These are phyloP conservation scores for Trichothecium sympodiale DNA, from an alignment of 2,329 filamentous ascomycete species.

Conservation along the genomic window DNA sequence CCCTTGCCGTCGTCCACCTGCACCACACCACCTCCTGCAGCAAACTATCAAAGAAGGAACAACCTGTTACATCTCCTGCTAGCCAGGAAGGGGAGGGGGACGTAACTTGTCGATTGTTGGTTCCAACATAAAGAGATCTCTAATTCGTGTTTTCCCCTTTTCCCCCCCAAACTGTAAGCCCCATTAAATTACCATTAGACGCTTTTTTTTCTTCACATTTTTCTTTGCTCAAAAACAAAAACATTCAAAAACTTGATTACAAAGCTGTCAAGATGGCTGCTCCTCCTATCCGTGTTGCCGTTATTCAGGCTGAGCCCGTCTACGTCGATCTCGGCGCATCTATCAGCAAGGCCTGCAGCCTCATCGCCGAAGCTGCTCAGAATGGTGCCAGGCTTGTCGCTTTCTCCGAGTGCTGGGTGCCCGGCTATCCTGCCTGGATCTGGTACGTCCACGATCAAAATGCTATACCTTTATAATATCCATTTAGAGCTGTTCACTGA, in stretches of 20 bases:
- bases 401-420: conserved; percentile 43
- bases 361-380: conserved; percentile 12
- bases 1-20: too few relatives aligned
- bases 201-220: not conserved
- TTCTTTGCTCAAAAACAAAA: not conserved
- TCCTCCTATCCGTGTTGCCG: conserved; percentile 10
- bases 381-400: conserved; percentile 43
- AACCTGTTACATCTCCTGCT: too few relatives aligned
- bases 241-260: too few relatives aligned
- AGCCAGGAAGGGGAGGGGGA: too few relatives aligned
- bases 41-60: too few relatives aligned
- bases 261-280: conserved; percentile 2
- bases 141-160: too few relatives aligned
- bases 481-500: too few relatives aligned
- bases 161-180: too few relatives aligned
- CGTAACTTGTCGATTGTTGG: too few relatives aligned
- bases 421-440: conserved; percentile 38
- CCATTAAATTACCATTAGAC: not conserved
- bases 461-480: not conserved
- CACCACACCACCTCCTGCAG: too few relatives aligned
- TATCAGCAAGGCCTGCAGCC: conserved; percentile 12
- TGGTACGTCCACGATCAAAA: conserved; percentile 18
- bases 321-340: conserved; percentile 12
- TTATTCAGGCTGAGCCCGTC: conserved; percentile 15
- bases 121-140: too few relatives aligned